A percentile compares a stretch with the other conserved stretches of the same genome.
Evolutionary conservation across 257 asterid species (phyloP).

Genomic region (Solanum pinnatisectum): DNA sequence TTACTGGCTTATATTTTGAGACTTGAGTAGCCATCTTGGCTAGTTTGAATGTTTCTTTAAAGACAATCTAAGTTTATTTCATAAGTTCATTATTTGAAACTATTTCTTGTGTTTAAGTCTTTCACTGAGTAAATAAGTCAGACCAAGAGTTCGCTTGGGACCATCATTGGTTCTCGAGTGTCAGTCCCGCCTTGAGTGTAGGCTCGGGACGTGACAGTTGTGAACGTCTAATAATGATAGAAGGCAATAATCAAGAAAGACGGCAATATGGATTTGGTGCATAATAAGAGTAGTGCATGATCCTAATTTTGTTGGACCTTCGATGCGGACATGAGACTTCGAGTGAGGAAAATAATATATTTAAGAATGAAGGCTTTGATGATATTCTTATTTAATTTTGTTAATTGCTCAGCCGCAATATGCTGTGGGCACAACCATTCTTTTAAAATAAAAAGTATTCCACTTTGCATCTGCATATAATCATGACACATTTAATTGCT

Average conservation of each 20-base stretch:
- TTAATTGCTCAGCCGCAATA: neutral
- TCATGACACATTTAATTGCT: neutral
- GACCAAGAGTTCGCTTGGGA: fast-evolving
- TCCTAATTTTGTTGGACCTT: too few relatives aligned
- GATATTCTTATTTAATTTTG: neutral
- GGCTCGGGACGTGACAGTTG: fast-evolving
- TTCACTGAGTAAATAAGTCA: too few relatives aligned
- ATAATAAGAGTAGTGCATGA: too few relatives aligned
- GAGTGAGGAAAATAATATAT: too few relatives aligned
- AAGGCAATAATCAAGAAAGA: neutral
- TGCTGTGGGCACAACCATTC: neutral
- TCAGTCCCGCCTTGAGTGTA: fast-evolving
- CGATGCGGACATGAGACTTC: too few relatives aligned
- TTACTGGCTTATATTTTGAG: too few relatives aligned
- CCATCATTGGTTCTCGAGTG: too few relatives aligned
- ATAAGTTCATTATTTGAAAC: too few relatives aligned
- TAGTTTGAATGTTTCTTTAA: too few relatives aligned
- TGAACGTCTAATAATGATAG: neutral
- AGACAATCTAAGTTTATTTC: too few relatives aligned
- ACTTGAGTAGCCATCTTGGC: too few relatives aligned
- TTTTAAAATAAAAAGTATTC: neutral
- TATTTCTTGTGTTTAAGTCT: too few relatives aligned
- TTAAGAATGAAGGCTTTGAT: neutral
- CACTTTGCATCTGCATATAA: neutral
- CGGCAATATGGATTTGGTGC: fast-evolving